phyloP scores from a whole-genome alignment of 352 stramenopile species.

The Globisporangium barbulae region DNA sequence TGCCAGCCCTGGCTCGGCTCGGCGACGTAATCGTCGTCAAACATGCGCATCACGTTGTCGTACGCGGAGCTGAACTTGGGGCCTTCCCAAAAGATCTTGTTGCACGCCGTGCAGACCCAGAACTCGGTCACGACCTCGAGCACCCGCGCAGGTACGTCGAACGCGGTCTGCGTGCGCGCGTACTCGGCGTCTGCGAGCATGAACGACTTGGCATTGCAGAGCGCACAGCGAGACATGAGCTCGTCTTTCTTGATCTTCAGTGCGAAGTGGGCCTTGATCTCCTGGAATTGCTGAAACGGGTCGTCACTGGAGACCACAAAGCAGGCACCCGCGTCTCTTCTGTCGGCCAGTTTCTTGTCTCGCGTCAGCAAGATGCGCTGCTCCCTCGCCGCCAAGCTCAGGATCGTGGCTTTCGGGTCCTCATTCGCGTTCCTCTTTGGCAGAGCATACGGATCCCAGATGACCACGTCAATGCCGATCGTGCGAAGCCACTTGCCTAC shows the following conservation, averaged over 20 bases:
- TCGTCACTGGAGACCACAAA: constrained; percentile 76
- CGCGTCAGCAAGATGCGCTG: constrained; percentile 74
- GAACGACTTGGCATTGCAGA: constrained; percentile 69
- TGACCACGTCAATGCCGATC: constrained; percentile 65
- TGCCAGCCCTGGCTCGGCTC: constrained; percentile 8
- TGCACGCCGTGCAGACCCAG: constrained; percentile 24
- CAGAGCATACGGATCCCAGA: constrained; percentile 53
- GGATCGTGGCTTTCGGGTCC: constrained; percentile 43
- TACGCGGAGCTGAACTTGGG: constrained; percentile 28
- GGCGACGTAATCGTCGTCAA: constrained; percentile 10
- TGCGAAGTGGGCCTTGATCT: constrained; percentile 71
- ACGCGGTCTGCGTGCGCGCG: constrained; percentile 43
- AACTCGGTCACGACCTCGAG: constrained; percentile 62
- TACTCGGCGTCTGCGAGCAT: constrained; percentile 48
- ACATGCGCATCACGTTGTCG: constrained; percentile 17
- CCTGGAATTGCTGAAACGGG: constrained; percentile 65
- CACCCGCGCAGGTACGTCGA: constrained; percentile 52
- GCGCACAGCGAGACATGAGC: constrained; percentile 73
- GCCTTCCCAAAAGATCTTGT: constrained; percentile 30
- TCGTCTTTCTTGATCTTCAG: constrained; percentile 57
- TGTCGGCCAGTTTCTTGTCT: constrained; percentile 67
- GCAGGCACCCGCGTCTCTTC: constrained; percentile 65
- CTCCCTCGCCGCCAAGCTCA: constrained; percentile 47
- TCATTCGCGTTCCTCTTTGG: constrained; percentile 27
- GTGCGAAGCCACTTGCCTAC: constrained; percentile 73